Conservation (phyloP, 2,329 filamentous ascomycete genomes). For the Geoglossum cookeanum region DNA sequence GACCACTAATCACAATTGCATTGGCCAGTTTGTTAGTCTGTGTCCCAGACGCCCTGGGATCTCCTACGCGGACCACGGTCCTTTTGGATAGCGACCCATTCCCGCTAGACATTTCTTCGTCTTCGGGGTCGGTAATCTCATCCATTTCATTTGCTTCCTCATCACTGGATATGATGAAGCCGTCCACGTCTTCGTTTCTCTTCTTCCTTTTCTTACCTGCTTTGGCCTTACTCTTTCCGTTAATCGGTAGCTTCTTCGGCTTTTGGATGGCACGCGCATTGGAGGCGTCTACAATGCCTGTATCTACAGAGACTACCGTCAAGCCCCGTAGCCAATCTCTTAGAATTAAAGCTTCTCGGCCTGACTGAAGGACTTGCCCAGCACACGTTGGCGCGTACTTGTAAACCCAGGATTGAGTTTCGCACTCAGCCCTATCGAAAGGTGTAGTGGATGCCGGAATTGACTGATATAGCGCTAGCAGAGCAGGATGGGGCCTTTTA, state of each 20-base stretch:
- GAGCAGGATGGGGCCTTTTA: constrained; percentile 31
- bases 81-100: constrained; percentile 22
- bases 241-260: neutral
- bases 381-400: constrained; percentile 64
- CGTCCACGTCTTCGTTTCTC: constrained; percentile 48
- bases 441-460: constrained; percentile 48
- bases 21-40: constrained; percentile 41
- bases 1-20: constrained; percentile 72
- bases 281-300: constrained; percentile 22
- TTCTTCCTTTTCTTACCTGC: constrained; percentile 47
- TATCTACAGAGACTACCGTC: constrained; percentile 58
- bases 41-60: constrained; percentile 13
- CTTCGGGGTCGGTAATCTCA: constrained; percentile 44
- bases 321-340: constrained; percentile 66
- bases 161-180: constrained; percentile 61
- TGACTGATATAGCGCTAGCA: constrained; percentile 38
- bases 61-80: constrained; percentile 33
- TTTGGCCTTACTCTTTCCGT: constrained; percentile 6
- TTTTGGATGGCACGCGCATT: neutral
- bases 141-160: constrained; percentile 54
- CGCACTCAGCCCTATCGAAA: constrained; percentile 63
- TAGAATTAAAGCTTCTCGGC: constrained; percentile 49
- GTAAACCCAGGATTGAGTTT: constrained; percentile 53
- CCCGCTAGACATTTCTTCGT: constrained; percentile 6
- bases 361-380: constrained; percentile 54